Evolutionary conservation across 2,329 filamentous ascomycete genomes (phyloP).

Genomic region (Fusarium protoensiforme): DNA sequence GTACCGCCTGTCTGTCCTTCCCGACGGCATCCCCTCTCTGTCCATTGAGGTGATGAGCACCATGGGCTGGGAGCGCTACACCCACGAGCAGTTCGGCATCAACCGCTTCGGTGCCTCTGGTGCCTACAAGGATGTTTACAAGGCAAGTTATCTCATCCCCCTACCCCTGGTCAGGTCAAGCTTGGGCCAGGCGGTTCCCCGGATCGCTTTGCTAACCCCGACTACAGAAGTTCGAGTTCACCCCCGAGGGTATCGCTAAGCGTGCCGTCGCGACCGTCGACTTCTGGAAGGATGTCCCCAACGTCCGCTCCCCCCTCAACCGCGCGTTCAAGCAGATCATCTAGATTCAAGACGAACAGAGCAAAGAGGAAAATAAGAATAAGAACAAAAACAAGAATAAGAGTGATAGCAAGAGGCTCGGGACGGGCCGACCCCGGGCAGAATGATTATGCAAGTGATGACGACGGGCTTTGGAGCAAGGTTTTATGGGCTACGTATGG

Average conservation of each 20-base stretch:
- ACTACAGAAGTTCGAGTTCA: conserved; percentile 97
- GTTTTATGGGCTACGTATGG: conserved; percentile 34
- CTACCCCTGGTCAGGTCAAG: conserved; percentile 6
- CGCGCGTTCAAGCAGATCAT: conserved; percentile 97
- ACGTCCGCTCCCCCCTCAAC: conserved; percentile 95
- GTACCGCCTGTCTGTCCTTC: conserved; percentile 92
- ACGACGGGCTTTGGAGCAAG: conserved; percentile 42
- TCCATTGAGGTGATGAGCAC: conserved; percentile 98
- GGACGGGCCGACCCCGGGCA: conserved; percentile 22
- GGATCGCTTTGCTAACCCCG: conserved; percentile 50
- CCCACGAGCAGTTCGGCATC: conserved; percentile 98
- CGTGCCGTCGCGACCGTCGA: conserved; percentile 90
- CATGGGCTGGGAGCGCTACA: conserved; percentile 98
- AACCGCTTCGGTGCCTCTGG: conserved; percentile 99
- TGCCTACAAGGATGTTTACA: conserved; percentile 98
- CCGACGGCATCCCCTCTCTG: conserved; percentile 91
- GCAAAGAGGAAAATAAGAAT: conserved; percentile 24
- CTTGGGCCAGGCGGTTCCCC: neutral
- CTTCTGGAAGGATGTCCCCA: conserved; percentile 95
- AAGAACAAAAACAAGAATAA: conserved; percentile 8
- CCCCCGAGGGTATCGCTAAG: conserved; percentile 95
- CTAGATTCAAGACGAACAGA: conserved; percentile 61
- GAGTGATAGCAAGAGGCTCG: conserved; percentile 14
- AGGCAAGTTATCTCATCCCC: conserved; percentile 65
- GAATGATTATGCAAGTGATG: conserved; percentile 41